phyloP scores from a whole-genome alignment of 2,329 filamentous ascomycete genomes.

The Aspergillus ochraceus region DNA sequence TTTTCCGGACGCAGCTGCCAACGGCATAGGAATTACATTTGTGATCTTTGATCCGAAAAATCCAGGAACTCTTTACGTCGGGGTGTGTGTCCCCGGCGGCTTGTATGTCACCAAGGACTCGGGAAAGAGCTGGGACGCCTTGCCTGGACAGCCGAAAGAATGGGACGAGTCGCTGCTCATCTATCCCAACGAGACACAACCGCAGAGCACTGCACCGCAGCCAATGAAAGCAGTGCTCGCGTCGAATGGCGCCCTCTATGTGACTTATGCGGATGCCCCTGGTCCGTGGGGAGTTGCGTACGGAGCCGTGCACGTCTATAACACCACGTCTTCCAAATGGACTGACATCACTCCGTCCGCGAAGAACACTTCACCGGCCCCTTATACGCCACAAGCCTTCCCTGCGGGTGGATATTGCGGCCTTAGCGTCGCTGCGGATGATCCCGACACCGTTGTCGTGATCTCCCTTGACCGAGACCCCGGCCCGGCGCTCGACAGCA shows the following conservation, averaged over 20 bases:
- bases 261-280: conserved; percentile 13
- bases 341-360: conserved; percentile 12
- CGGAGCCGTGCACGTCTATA: conserved; percentile 14
- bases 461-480: conserved; percentile 13
- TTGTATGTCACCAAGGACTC: conserved; percentile 11
- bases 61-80: conserved; percentile 13
- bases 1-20: conserved; percentile 11
- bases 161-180: conserved; percentile 12
- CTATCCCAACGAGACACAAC: conserved; percentile 12
- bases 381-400: conserved; percentile 12
- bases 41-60: conserved; percentile 14
- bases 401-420: conserved; percentile 15
- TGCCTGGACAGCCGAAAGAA: conserved; percentile 12
- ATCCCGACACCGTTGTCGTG: conserved; percentile 15
- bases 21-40: conserved; percentile 14
- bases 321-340: conserved; percentile 11
- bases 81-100: conserved; percentile 10
- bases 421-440: conserved; percentile 10
- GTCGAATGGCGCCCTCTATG: conserved; percentile 14
- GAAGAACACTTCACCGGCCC: conserved; percentile 8
- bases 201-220: conserved; percentile 12
- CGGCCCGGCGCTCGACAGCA: conserved; percentile 15
- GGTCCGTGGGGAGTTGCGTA: conserved; percentile 14
- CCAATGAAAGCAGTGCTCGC: conserved; percentile 16
- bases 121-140: conserved; percentile 10